These are phyloP conservation scores for Stagonosporopsis vannaccii DNA, from an alignment of 2,329 filamentous ascomycete species.

Conservation along the genomic window DNA sequence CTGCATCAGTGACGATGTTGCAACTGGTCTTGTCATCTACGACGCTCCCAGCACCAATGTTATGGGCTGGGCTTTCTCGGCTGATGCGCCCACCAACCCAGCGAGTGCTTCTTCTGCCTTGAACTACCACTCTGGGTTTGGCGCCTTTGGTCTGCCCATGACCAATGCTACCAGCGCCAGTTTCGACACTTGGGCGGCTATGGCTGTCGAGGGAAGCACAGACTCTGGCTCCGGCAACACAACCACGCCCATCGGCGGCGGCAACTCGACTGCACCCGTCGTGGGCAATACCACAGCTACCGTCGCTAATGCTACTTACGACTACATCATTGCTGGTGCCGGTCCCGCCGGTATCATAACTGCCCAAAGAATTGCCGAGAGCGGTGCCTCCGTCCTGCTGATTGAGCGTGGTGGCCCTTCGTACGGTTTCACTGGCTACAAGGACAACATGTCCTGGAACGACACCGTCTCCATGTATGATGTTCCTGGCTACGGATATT, in stretches of 20 bases:
- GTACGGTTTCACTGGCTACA: constrained; percentile 38
- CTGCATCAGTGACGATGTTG: constrained; percentile 40
- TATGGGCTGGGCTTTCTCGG: constrained; percentile 43
- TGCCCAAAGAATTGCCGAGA: constrained; percentile 66
- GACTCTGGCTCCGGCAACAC: constrained; percentile 32
- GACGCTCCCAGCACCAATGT: constrained; percentile 34
- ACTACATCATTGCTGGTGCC: constrained; percentile 69
- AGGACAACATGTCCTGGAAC: constrained; percentile 43
- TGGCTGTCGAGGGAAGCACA: constrained; percentile 33
- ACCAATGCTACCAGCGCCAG: constrained; percentile 41
- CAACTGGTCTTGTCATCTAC: constrained; percentile 33
- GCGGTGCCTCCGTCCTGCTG: constrained; percentile 69
- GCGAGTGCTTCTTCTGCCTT: constrained; percentile 31
- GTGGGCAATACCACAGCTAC: constrained; percentile 45
- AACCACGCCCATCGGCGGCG: constrained; percentile 36
- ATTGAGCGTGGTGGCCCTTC: constrained; percentile 53
- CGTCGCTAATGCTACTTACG: constrained; percentile 55
- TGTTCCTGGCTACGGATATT: constrained; percentile 48
- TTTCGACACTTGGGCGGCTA: constrained; percentile 45
- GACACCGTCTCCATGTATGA: constrained; percentile 48
- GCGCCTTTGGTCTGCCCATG: constrained; percentile 41
- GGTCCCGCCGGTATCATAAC: constrained; percentile 67
- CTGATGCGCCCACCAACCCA: constrained; percentile 34
- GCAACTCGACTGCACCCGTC: constrained; percentile 31
- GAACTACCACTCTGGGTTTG: constrained; percentile 45